Percentiles rank a stretch among this genome's conserved stretches.
phyloP scores from a whole-genome alignment of 1,284 basidiomycete genomes.

The Lentinus polychrous region DNA sequence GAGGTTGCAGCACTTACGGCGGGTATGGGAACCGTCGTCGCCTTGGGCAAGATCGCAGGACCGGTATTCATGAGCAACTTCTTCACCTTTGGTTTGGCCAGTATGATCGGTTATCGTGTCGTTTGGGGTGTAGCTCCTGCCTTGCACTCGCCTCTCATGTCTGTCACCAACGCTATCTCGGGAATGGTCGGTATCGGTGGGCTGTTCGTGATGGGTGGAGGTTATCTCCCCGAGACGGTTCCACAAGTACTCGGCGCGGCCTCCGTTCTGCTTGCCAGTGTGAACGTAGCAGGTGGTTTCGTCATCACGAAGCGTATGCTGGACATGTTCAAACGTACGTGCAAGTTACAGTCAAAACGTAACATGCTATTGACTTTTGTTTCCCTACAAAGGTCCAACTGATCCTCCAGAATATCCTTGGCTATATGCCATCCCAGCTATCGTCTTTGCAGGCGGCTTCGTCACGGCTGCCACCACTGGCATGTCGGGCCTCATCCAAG shows the following conservation, averaged over 20 bases:
- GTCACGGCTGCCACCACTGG: conserved; percentile 74
- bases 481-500: conserved; percentile 79
- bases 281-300: conserved; percentile 83
- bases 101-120: conserved; percentile 78
- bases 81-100: conserved; percentile 78
- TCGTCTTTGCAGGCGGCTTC: conserved; percentile 76
- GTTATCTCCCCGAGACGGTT: conserved; percentile 73
- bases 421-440: conserved; percentile 72
- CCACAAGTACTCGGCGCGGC: conserved; percentile 73
- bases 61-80: conserved; percentile 80
- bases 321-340: conserved; percentile 81
- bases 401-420: conserved; percentile 84
- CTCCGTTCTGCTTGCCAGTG: conserved; percentile 75
- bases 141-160: conserved; percentile 78
- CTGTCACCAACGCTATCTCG: conserved; percentile 79
- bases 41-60: conserved; percentile 70
- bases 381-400: conserved; percentile 44
- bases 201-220: conserved; percentile 83
- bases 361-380: conserved; percentile 5
- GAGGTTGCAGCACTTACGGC: conserved; percentile 68
- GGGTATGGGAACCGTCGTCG: conserved; percentile 67
- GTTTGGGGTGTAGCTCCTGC: conserved; percentile 85
- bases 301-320: conserved; percentile 83
- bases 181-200: conserved; percentile 81
- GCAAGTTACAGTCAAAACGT: background rate